Base-by-base conservation (phyloP, 148 eudicot species). In the Camellia sinensis region DNA sequence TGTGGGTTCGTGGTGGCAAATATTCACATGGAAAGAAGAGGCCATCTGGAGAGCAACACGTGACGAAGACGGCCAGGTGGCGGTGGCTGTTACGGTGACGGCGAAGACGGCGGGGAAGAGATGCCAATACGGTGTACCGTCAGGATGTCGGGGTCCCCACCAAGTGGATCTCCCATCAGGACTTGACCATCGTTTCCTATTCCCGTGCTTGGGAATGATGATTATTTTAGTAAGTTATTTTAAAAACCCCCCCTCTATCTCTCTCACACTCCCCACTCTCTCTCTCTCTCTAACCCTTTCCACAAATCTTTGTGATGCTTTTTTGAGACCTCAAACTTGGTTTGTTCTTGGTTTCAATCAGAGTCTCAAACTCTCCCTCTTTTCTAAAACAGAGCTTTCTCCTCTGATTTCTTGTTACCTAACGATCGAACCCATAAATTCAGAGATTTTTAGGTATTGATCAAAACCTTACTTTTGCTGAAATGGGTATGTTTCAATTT, bases 41-140 rank as follows among this genome's bases (percentile, higher is more conserved):
- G 43, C 78, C 53, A 61, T n/a, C 5, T 17, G 17, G 2, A 1
- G 10, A 3, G 9, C 4, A 7, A 40, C 12, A 46, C 68, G 70
- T 63, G 68, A 70, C 65, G 3, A 1, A 9, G 3, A 2, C 4
- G 7, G 50, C 69, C 84, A 86, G 78, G 78, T 86, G 86, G 63
- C 78, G 9, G 22, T 59, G 66, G 41, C 74, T 80, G 53, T 70
- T 80, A 14, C 66, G 10, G 76, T 75, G 84, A 74, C 77, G 84
- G 82, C 73, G 75, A 67, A 66, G 80, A 84, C 86, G 81, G 81
- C 78, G 81, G 80, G 68, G 2, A 13, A 6, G 75, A 19, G 76
- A 18, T 37, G 76, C 41, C 5, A 1, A 22, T 22, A 56, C 37
- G 63, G 63, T 56, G 48, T 2, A 65, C 88, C 44, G 56, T 61